Base-by-base conservation (phyloP, 129 eudicot species). In the Helichrysum umbraculigerum region DNA sequence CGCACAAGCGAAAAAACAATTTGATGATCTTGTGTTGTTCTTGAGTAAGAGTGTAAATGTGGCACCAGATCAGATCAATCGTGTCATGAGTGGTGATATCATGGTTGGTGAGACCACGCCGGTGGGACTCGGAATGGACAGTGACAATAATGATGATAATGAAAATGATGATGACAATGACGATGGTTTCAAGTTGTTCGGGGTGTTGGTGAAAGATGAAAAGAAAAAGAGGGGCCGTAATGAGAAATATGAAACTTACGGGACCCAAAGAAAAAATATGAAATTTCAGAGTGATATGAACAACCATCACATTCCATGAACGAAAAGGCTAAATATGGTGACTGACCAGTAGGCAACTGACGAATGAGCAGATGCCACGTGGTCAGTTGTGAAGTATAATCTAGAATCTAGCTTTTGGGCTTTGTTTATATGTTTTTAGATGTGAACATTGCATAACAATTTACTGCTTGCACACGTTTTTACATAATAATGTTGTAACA, bases 191-290 rank as follows among this genome's bases (percentile, higher is more conserved):
- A 83, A 85, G 39, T 75, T 93, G 82, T 93, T 93, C 76, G 96
- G 98, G 67, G 96, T 93, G 73, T 47, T 77, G 83, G 41, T 90
- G 90, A 86, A 85, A 85, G 83, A 79, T 15, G 84, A 58, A 35
- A 76, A 83, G 54, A 88, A 81, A 72, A 87, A 87, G 75, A 86
- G 96, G 89, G 85, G 80, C 51, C 70, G 81, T 3, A 71, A 74
- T 72, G 86, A 74, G 8, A 72, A 71, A 54, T 41, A 20, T 7
- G 86, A 85, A 47, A 76, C 73, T 22, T 9, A 9, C 12, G 89
- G 81, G 79, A 68, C 9, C 2, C 68, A 62, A 4, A 61, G 68
- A 68, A 89, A 92, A 73, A 82, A 77, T 34, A 66, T 87, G 81
- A 89, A 83, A 75, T 62, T 19, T 37, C 77, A 70, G 32, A 52